phyloP scores from a whole-genome alignment of 2,329 filamentous ascomycete species.

The Stemphylium beticola region DNA sequence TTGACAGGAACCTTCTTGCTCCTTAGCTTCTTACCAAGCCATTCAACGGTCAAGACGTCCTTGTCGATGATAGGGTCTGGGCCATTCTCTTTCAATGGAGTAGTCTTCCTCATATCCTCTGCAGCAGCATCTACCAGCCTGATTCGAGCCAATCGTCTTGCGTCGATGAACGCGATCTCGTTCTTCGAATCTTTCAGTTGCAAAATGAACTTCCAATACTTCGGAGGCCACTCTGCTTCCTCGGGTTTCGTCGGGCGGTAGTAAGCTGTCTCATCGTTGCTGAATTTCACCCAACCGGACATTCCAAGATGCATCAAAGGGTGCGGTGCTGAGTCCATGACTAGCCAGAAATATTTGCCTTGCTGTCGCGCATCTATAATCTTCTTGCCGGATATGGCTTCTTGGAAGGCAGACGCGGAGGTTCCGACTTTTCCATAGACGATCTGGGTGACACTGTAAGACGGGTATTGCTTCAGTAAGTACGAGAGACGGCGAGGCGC shows the following conservation, averaged over 20 bases:
- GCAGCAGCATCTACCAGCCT: slow-evolving; percentile 82
- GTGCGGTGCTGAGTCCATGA: slow-evolving; percentile 79
- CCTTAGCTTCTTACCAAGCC: slow-evolving; percentile 72
- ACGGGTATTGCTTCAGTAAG: not conserved
- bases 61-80: slow-evolving; percentile 89
- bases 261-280: slow-evolving; percentile 76
- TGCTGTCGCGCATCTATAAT: slow-evolving; percentile 77
- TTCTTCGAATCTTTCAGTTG: slow-evolving; percentile 68
- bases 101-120: slow-evolving; percentile 74
- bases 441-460: slow-evolving; percentile 52
- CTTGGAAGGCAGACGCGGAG: slow-evolving; percentile 74
- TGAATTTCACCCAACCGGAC: slow-evolving; percentile 80
- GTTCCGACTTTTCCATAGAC: slow-evolving; percentile 93
- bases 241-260: slow-evolving; percentile 70
- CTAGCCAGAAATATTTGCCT: slow-evolving; percentile 96
- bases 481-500: not conserved
- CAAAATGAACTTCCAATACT: slow-evolving; percentile 85
- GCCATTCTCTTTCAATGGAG: slow-evolving; percentile 87
- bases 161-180: slow-evolving; percentile 80
- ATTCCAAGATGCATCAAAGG: slow-evolving; percentile 85
- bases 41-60: slow-evolving; percentile 76
- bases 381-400: slow-evolving; percentile 76
- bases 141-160: slow-evolving; percentile 78
- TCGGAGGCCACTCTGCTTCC: slow-evolving; percentile 80
- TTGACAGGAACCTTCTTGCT: slow-evolving; percentile 87